These are phyloP conservation scores for Plantago coronopus DNA, from an alignment of 305 asterid species.

Conservation along the genomic window DNA sequence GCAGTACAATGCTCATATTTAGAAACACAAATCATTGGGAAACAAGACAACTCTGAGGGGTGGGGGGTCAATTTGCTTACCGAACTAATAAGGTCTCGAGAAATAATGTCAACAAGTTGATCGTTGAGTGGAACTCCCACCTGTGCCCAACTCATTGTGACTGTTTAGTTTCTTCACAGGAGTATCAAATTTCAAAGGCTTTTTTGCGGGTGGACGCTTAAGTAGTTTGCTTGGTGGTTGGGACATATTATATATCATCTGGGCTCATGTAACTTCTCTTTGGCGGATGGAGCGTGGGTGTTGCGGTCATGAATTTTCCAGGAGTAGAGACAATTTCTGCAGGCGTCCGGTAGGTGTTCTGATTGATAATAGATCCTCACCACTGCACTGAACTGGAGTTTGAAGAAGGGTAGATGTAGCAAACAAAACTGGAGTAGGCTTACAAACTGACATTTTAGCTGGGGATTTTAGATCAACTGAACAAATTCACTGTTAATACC, in stretches of 20 bases:
- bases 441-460: constrained; percentile 18
- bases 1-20: background rate
- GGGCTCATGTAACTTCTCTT: constrained; percentile 73
- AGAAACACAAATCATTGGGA: background rate
- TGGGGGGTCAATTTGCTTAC: constrained; percentile 38
- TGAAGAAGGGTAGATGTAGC: constrained; percentile 29
- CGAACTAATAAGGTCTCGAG: constrained; percentile 54
- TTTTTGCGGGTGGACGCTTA: constrained; percentile 58
- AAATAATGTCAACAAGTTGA: constrained; percentile 53
- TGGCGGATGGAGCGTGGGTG: constrained; percentile 52
- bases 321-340: constrained; percentile 46
- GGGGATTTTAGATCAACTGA: constrained; percentile 18
- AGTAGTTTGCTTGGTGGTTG: constrained; percentile 45
- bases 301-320: constrained; percentile 47
- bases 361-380: constrained; percentile 21
- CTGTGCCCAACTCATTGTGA: constrained; percentile 27
- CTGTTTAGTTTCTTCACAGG: constrained; percentile 49
- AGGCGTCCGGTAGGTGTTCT: constrained; percentile 41
- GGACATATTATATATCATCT: constrained; percentile 36
- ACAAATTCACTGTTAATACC: background rate
- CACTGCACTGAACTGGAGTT: constrained; percentile 54
- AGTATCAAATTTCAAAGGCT: constrained; percentile 69
- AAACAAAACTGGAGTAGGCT: constrained; percentile 18
- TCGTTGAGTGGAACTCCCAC: constrained; percentile 24
- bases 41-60: background rate